Evolutionary conservation across 148 eudicot species (phyloP).

Genomic region (Suaeda aralocaspica): DNA sequence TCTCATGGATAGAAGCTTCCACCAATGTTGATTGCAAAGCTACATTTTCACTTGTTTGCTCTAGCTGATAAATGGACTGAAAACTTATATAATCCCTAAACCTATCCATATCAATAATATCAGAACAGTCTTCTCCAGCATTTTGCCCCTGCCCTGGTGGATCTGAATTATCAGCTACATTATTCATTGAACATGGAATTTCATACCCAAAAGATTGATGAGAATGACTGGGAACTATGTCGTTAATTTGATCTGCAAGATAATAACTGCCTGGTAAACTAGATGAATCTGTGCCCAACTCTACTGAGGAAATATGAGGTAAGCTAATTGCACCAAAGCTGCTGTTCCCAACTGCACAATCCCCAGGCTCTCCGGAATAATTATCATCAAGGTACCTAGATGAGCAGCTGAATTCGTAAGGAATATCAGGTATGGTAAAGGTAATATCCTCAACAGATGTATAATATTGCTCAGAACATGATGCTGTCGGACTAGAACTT

Average conservation of each 20-base stretch:
- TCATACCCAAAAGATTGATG: constrained; percentile 26
- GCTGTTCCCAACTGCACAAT: constrained; percentile 36
- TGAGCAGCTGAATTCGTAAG: constrained; percentile 43
- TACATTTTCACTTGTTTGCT: constrained; percentile 32
- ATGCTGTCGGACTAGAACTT: constrained; percentile 35
- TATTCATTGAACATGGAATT: neutral
- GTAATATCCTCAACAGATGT: constrained; percentile 37
- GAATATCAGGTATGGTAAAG: constrained; percentile 45
- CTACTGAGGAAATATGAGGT: constrained; percentile 38
- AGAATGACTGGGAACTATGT: constrained; percentile 28
- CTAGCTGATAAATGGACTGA: constrained; percentile 39
- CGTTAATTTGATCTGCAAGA: constrained; percentile 29
- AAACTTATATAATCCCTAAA: constrained; percentile 33
- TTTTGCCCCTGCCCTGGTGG: constrained; percentile 16
- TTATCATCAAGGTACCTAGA: constrained; percentile 37
- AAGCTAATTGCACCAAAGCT: constrained; percentile 35
- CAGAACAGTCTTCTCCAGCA: constrained; percentile 32
- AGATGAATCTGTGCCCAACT: constrained; percentile 43
- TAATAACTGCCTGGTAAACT: constrained; percentile 36
- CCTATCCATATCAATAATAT: constrained; percentile 31
- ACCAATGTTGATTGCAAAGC: constrained; percentile 35
- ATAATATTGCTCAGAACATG: constrained; percentile 41
- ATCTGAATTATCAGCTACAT: constrained; percentile 28
- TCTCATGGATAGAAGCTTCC: constrained; percentile 38
- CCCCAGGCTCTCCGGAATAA: constrained; percentile 36